Evolutionary conservation across 73 alveolate species (phyloP).

Genomic region (Paramecium primaurelia): DNA sequence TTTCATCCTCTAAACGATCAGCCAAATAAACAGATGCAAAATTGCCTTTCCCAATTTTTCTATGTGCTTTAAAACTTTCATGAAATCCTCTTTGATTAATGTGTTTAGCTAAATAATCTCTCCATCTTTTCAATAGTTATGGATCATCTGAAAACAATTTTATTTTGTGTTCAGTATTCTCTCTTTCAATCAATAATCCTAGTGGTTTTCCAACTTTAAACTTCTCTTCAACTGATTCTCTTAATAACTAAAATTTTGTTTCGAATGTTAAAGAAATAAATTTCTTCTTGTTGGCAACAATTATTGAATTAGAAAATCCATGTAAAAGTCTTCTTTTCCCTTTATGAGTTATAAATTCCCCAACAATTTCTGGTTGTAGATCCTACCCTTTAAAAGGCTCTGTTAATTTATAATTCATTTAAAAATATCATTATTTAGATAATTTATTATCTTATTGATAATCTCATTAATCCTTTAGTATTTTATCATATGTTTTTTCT

Average conservation of each 20-base stretch:
- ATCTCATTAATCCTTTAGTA: not conserved
- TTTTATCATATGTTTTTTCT: not conserved
- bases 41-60: conserved; percentile 56
- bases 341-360: conserved; percentile 1
- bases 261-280: not conserved
- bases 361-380: not conserved
- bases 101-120: conserved; percentile 46
- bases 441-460: not conserved
- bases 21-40: conserved; percentile 64
- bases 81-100: conserved; percentile 56
- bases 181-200: conserved; percentile 18
- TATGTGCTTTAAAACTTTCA: conserved; percentile 51
- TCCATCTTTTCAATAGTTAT: conserved; percentile 12
- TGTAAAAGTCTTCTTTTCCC: not conserved
- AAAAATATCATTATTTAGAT: not conserved
- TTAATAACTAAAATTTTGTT: not conserved
- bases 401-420: not conserved
- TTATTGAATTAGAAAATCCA: not conserved
- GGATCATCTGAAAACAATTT: conserved; percentile 22
- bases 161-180: not conserved
- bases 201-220: not conserved
- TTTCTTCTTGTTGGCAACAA: not conserved
- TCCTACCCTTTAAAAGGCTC: not conserved
- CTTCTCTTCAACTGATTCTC: not conserved
- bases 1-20: conserved; percentile 61